A percentile compares a stretch with the other conserved stretches of the same genome.
phyloP scores from a whole-genome alignment of 805 yeast species.

The Saturnispora kantuleensis region DNA sequence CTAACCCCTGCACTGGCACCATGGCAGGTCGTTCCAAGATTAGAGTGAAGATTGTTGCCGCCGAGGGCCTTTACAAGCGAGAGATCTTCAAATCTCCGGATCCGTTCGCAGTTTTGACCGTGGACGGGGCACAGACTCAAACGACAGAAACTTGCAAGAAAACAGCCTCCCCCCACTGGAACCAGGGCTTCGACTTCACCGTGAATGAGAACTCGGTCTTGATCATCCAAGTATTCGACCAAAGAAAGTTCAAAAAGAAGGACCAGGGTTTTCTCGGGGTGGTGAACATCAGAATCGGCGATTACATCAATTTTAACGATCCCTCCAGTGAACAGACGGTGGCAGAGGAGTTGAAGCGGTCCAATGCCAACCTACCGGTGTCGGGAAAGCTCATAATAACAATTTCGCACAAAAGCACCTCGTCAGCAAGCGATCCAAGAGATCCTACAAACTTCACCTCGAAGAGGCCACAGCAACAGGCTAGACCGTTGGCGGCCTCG shows the following conservation, averaged over 20 bases:
- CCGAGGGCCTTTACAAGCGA: conserved; percentile 89
- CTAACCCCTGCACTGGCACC: neutral
- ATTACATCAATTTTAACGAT: conserved; percentile 61
- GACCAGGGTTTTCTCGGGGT: conserved; percentile 98
- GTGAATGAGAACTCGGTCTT: conserved; percentile 73
- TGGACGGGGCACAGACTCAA: conserved; percentile 95
- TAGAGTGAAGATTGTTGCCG: conserved; percentile 78
- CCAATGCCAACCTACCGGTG: conserved; percentile 88
- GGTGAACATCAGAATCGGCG: conserved; percentile 82
- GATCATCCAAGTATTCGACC: conserved; percentile 92
- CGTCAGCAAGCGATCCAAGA: conserved; percentile 18
- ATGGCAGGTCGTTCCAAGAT: conserved; percentile 26
- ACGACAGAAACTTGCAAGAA: conserved; percentile 90
- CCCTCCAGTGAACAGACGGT: conserved; percentile 65
- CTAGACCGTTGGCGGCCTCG: too few species aligned
- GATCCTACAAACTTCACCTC: conserved; percentile 23
- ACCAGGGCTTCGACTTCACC: conserved; percentile 75
- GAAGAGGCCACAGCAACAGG: too few species aligned
- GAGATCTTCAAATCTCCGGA: conserved; percentile 95
- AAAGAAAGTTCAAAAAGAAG: conserved; percentile 93
- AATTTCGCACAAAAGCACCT: conserved; percentile 37
- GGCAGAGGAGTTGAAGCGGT: conserved; percentile 83
- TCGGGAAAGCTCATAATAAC: conserved; percentile 84
- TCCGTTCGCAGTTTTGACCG: conserved; percentile 94
- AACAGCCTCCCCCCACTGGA: conserved; percentile 97